Evolutionary conservation across 768 basidiomycete species (phyloP).

Genomic region (Lactarius vividus): DNA sequence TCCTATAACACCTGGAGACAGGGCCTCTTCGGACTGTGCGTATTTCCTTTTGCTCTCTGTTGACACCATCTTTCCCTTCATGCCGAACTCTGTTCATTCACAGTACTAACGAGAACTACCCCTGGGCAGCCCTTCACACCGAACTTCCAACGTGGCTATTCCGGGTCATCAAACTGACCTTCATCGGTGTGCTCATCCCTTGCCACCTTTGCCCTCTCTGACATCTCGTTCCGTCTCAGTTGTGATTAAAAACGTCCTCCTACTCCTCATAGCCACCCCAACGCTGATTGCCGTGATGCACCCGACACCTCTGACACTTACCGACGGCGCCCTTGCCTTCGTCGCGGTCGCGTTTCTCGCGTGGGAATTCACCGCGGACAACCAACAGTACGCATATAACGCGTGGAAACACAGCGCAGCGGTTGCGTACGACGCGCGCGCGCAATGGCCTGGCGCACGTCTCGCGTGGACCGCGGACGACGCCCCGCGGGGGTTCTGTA

Average conservation of each 20-base stretch:
- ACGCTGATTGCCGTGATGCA: slow-evolving; percentile 53
- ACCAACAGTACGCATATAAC: slow-evolving; percentile 87
- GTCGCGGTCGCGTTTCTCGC: slow-evolving; percentile 58
- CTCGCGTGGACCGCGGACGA: slow-evolving; percentile 66
- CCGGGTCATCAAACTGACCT: slow-evolving; percentile 63
- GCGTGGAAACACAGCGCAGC: slow-evolving; percentile 60
- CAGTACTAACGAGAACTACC: slow-evolving; percentile 86
- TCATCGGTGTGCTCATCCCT: slow-evolving; percentile 52
- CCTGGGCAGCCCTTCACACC: slow-evolving; percentile 76
- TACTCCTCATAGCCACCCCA: slow-evolving; percentile 71
- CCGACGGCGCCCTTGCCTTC: slow-evolving; percentile 61
- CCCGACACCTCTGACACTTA: slow-evolving; percentile 47
- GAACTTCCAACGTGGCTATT: slow-evolving; percentile 54
- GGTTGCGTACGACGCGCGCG: slow-evolving; percentile 2
- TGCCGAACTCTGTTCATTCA: not conserved
- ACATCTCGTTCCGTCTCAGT: slow-evolving; percentile 38
- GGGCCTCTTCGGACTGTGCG: slow-evolving; percentile 73
- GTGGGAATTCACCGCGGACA: slow-evolving; percentile 83
- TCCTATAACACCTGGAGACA: slow-evolving; percentile 82
- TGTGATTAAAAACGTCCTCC: slow-evolving; percentile 74
- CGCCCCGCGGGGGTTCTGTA: slow-evolving; percentile 77
- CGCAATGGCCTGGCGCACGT: slow-evolving; percentile 60
- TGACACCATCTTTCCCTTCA: not conserved
- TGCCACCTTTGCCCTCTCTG: not conserved
- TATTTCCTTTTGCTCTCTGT: slow-evolving; percentile 8